Evolutionary conservation across 345 rosid genomes (phyloP), one percentile per base, ranked within the genome.

Genomic region (Trapa incisa): DNA sequence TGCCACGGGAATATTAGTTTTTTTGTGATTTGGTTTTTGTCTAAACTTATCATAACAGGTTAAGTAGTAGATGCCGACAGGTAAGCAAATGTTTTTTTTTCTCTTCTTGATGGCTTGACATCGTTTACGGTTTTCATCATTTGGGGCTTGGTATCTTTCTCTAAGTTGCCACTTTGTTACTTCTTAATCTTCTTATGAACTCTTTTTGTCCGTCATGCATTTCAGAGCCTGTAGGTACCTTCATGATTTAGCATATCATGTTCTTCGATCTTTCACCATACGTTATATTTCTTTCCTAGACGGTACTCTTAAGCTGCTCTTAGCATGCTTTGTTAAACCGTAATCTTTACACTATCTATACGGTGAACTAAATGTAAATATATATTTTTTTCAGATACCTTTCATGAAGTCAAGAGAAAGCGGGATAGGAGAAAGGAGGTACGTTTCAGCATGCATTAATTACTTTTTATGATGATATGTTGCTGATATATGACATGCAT

Each of bases 361-460:
- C 12, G 4, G 36, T 52, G 47, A 45, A 5, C 43, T 48, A 10
- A 35, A 42, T 32, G 33, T 22, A 2, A 50, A 3, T 39, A 22
- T 22, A 22, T 39, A 47, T 62, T 12, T 47, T 37, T 43, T 22
- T 65, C 84, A 92, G 98, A 89, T 82, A 85, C 98, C 37, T 92
- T 87, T 68, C 95, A 74, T 67, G 92, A 82, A 78, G 98, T 92
- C 48, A 87, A 80, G 80, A 85, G 95, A 63, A 87, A 70, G 78
- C 82, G 76, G 69, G 94, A 87, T 72, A 83, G 78, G 84, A 87
- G 85, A 82, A 89, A 87, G 77, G 96, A 89, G 95, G 98, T 87
- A 82, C 10, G 52, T 4, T 70, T 67, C 65, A 38, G 48, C 32
- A 16, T 9, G 14, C 61, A 38, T 57, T 52, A 37, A 37, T 61